Conservation (phyloP, 1,139 yeast species). For the Lodderomyces metapsilosis region DNA sequence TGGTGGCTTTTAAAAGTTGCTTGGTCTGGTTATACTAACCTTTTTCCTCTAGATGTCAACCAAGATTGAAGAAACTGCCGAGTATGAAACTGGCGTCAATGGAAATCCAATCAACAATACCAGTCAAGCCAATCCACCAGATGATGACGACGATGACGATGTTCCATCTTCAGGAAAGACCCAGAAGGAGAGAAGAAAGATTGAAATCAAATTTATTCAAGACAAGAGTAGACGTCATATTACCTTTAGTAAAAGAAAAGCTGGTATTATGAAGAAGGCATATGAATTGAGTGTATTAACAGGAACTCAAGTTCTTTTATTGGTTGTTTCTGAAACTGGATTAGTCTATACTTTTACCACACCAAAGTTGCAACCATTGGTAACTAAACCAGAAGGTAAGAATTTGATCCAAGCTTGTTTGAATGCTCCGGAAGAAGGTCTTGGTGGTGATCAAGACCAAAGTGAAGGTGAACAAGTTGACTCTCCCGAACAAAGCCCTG, state of each 20-base stretch:
- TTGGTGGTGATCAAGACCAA: conserved; percentile 66
- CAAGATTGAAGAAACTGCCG: conserved; percentile 40
- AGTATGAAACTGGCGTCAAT: conserved; percentile 20
- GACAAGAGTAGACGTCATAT: conserved; percentile 97
- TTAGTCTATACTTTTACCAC: conserved; percentile 98
- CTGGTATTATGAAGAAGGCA: conserved; percentile 98
- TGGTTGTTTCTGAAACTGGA: conserved; percentile 96
- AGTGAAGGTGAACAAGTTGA: conserved; percentile 50
- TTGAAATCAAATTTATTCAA: conserved; percentile 94
- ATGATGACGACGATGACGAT: conserved; percentile 72
- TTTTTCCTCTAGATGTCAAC: conserved; percentile 13
- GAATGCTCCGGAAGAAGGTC: conserved; percentile 81
- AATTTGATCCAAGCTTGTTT: conserved; percentile 94
- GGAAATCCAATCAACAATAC: conserved; percentile 16
- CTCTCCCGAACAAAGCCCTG: conserved; percentile 42
- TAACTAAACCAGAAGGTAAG: conserved; percentile 95
- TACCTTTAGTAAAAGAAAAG: conserved; percentile 95
- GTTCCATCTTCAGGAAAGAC: conserved; percentile 53
- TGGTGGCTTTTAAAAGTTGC: too few relatives aligned
- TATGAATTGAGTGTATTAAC: conserved; percentile 93
- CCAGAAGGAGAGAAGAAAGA: conserved; percentile 87
- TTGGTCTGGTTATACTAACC: not conserved
- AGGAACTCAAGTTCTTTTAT: conserved; percentile 90
- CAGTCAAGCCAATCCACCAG: conserved; percentile 18
- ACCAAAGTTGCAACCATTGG: conserved; percentile 95